A percentile compares a stretch with the other conserved stretches of the same genome.
Conservation (phyloP, 148 eudicot species). For the Nepenthes gracilis region DNA sequence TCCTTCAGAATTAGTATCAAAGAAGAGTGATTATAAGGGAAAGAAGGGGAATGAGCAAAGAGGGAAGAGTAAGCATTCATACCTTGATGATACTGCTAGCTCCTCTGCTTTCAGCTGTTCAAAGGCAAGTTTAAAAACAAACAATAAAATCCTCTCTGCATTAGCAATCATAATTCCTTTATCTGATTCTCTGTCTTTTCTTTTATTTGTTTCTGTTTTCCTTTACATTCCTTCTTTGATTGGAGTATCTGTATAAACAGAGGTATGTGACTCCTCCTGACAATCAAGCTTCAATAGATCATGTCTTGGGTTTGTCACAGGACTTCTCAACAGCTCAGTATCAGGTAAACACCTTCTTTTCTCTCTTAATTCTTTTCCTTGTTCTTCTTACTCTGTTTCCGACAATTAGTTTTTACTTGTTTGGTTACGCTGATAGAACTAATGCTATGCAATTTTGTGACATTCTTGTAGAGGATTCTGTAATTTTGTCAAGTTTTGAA, state of each 20-base stretch:
- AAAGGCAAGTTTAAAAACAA: conserved; percentile 15
- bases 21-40: conserved; percentile 12
- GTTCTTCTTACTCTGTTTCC: neutral
- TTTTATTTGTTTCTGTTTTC: neutral
- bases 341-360: conserved; percentile 2
- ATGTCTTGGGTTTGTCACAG: conserved; percentile 31
- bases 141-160: neutral
- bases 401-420: neutral
- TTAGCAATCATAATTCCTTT: neutral
- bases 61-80: conserved; percentile 16
- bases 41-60: conserved; percentile 13
- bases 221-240: neutral
- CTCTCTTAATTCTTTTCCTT: neutral
- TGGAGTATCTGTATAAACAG: conserved; percentile 14
- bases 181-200: neutral
- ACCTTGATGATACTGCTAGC: conserved; percentile 83
- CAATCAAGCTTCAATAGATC: conserved; percentile 19
- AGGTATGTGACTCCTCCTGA: conserved; percentile 18
- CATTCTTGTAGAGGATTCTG: neutral
- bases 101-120: conserved; percentile 33
- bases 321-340: conserved; percentile 23
- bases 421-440: neutral
- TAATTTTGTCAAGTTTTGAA: too few relatives aligned
- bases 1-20: conserved; percentile 3
- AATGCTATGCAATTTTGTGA: neutral